These are phyloP conservation scores for Pseudomonodictys pantanalensis DNA, from an alignment of 495 filamentous ascomycete genomes.

Conservation along the genomic window DNA sequence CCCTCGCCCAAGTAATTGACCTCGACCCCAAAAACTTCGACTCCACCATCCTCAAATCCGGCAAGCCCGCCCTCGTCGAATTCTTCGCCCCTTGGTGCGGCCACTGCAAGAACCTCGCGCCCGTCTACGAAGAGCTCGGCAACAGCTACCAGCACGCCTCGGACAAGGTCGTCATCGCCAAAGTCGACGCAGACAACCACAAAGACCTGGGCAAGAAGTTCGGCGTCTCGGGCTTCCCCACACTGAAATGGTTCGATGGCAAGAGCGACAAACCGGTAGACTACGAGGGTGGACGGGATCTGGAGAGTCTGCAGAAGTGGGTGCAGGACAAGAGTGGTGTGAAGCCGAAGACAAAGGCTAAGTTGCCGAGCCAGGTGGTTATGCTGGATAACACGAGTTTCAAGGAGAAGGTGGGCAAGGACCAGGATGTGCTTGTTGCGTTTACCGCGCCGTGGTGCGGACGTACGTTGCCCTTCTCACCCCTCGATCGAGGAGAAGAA, in stretches of 20 bases:
- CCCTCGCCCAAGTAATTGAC: slow-evolving; percentile 61
- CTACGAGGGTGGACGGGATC: slow-evolving; percentile 81
- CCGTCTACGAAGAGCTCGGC: slow-evolving; percentile 92
- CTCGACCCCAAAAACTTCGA: slow-evolving; percentile 89
- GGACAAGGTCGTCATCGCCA: slow-evolving; percentile 84
- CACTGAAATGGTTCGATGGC: slow-evolving; percentile 96
- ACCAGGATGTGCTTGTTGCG: slow-evolving; percentile 89
- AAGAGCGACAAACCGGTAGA: slow-evolving; percentile 85
- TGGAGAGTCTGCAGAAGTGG: slow-evolving; percentile 79
- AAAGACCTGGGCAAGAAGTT: slow-evolving; percentile 78
- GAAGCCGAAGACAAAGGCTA: slow-evolving; percentile 68
- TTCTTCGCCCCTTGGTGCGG: slow-evolving; percentile 99
- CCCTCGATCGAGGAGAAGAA: neutral
- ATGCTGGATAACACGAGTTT: slow-evolving; percentile 79
- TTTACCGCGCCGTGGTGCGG: slow-evolving; percentile 98
- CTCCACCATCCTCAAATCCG: slow-evolving; percentile 78
- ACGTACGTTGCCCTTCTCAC: slow-evolving; percentile 60
- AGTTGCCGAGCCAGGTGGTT: slow-evolving; percentile 67
- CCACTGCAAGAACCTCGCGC: slow-evolving; percentile 96
- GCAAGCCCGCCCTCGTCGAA: slow-evolving; percentile 94
- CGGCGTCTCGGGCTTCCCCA: slow-evolving; percentile 91
- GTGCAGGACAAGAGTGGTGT: slow-evolving; percentile 85
- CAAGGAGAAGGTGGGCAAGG: slow-evolving; percentile 70
- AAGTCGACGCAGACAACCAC: slow-evolving; percentile 93
- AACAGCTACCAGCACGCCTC: slow-evolving; percentile 65